Conservation (phyloP, 164 flowering plant genomes). For the Vitis vinifera region ASM3070453v1 NC_081813.1:21239501-21240000, state of each 20-base stretch:
- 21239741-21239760: slow-evolving; percentile 81
- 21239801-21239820: slow-evolving; percentile 79
- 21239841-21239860: slow-evolving; percentile 92
- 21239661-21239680: no score
- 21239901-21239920: background rate
- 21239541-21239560: no score
- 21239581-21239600: no score
- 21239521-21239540: no score
- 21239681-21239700: no score
- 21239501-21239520: no score
- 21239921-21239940: background rate
- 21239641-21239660: no score
- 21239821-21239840: slow-evolving; percentile 86
- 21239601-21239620: no score
- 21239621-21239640: no score
- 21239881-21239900: background rate
- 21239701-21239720: background rate
- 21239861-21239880: slow-evolving; percentile 1
- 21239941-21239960: background rate
- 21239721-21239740: slow-evolving; percentile 98
- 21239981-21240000: background rate
- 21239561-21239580: no score
- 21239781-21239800: slow-evolving; percentile 58
- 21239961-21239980: background rate
- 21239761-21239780: slow-evolving; percentile 64